Conservation (phyloP, 345 rosid genomes). For the Corchorus capsularis region DNA sequence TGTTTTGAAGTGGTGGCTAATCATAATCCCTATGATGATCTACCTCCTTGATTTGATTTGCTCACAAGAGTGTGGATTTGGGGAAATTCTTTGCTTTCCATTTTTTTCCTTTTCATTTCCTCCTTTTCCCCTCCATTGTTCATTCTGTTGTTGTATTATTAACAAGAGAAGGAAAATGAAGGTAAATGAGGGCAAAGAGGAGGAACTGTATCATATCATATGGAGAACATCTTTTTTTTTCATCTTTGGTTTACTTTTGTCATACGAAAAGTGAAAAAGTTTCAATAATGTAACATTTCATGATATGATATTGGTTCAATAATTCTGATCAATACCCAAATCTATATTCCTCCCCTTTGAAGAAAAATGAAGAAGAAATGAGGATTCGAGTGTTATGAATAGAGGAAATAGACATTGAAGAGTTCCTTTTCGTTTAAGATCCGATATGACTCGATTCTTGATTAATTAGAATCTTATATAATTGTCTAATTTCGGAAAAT, state of each 20-base stretch:
- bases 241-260: background rate
- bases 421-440: too few species aligned
- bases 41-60: slow-evolving; percentile 25
- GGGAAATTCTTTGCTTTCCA: slow-evolving; percentile 21
- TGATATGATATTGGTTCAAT: background rate
- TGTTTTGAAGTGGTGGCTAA: slow-evolving; percentile 23
- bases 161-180: slow-evolving; percentile 4
- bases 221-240: background rate
- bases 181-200: slow-evolving; percentile 16
- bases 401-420: too few species aligned
- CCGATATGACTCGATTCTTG: too few species aligned
- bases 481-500: too few species aligned
- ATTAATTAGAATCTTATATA: too few species aligned
- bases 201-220: background rate
- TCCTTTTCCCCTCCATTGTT: slow-evolving; percentile 13
- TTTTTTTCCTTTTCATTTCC: background rate
- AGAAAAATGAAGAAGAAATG: too few species aligned
- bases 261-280: background rate
- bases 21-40: slow-evolving; percentile 19
- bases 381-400: too few species aligned
- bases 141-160: slow-evolving; percentile 2
- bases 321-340: too few species aligned
- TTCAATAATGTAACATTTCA: background rate
- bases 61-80: slow-evolving; percentile 22
- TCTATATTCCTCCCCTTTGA: background rate